Conservation (phyloP, 345 rosid species). For the Linum trigynum region DNA sequence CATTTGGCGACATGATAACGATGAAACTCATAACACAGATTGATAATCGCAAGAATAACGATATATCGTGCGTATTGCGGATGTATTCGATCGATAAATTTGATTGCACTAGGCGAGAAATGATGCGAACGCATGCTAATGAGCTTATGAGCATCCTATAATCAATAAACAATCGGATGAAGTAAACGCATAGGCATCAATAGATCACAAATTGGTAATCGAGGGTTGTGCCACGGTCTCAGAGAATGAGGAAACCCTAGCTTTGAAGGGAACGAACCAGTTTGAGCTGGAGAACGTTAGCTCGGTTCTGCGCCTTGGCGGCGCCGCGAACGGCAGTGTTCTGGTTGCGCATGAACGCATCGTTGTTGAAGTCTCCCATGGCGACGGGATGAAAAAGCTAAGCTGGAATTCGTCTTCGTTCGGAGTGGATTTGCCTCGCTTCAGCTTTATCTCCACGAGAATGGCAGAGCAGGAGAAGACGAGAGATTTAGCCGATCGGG, state of each 20-base stretch:
- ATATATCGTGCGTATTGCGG: not conserved
- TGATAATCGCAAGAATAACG: not conserved
- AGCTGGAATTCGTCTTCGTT: slow-evolving; percentile 22
- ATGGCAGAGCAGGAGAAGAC: not conserved
- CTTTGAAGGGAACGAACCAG: slow-evolving; percentile 33
- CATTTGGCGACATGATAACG: too few relatives aligned
- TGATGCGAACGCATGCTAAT: not conserved
- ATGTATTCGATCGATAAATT: too few relatives aligned
- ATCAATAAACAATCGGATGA: not conserved
- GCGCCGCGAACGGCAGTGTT: slow-evolving; percentile 79
- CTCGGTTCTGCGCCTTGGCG: slow-evolving; percentile 79
- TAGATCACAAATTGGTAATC: not conserved
- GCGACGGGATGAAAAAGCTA: slow-evolving; percentile 13
- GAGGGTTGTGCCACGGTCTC: not conserved
- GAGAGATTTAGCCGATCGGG: not conserved
- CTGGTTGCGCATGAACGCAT: slow-evolving; percentile 76
- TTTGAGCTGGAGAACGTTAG: slow-evolving; percentile 93
- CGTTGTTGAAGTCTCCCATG: slow-evolving; percentile 65
- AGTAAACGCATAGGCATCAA: not conserved
- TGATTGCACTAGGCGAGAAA: not conserved
- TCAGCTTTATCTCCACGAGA: not conserved
- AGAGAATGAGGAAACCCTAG: slow-evolving; percentile 1
- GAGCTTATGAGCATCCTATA: not conserved
- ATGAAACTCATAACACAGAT: not conserved
- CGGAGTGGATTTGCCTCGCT: not conserved